Percentiles rank a stretch among this genome's conserved stretches.
Conservation (phyloP, 805 yeast genomes). For the Candida nemodendra region DNA sequence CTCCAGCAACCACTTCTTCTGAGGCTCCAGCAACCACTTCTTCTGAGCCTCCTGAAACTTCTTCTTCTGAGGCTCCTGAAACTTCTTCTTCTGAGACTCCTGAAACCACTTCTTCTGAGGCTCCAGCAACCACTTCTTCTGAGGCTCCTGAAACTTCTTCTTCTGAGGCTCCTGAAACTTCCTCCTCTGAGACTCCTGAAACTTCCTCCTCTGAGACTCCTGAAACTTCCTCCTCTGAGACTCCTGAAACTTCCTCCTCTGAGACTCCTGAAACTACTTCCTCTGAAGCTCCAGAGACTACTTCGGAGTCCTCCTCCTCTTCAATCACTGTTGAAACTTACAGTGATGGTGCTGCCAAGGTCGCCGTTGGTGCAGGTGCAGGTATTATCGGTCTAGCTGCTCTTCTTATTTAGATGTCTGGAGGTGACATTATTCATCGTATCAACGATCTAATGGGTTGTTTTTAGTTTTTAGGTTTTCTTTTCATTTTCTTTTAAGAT, state of each 20-base stretch:
- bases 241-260: slow-evolving; percentile 14
- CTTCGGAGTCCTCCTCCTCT: slow-evolving; percentile 6
- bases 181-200: slow-evolving; percentile 12
- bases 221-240: slow-evolving; percentile 20
- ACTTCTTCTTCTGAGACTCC: slow-evolving; percentile 2
- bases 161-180: slow-evolving; percentile 4
- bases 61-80: slow-evolving; percentile 5
- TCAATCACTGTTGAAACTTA: slow-evolving; percentile 4
- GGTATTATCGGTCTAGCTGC: slow-evolving; percentile 21
- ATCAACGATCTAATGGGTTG: too few relatives aligned
- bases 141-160: slow-evolving; percentile 7
- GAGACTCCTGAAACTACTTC: slow-evolving; percentile 5
- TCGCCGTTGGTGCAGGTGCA: slow-evolving; percentile 22
- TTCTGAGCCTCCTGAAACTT: slow-evolving; percentile 12
- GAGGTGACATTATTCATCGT: too few relatives aligned
- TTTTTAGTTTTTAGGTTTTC: neutral
- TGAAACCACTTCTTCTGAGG: slow-evolving; percentile 8
- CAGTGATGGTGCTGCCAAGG: slow-evolving; percentile 18
- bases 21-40: slow-evolving; percentile 4
- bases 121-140: slow-evolving; percentile 5
- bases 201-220: slow-evolving; percentile 13
- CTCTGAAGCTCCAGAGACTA: slow-evolving; percentile 3
- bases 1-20: slow-evolving; percentile 8
- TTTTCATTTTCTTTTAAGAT: too few relatives aligned
- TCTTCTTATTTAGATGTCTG: slow-evolving; percentile 20